A percentile compares a stretch with the other conserved stretches of the same genome.
Conservation (phyloP, 2,329 filamentous ascomycete genomes). For the Stachybotrys chlorohalonatus region DNA sequence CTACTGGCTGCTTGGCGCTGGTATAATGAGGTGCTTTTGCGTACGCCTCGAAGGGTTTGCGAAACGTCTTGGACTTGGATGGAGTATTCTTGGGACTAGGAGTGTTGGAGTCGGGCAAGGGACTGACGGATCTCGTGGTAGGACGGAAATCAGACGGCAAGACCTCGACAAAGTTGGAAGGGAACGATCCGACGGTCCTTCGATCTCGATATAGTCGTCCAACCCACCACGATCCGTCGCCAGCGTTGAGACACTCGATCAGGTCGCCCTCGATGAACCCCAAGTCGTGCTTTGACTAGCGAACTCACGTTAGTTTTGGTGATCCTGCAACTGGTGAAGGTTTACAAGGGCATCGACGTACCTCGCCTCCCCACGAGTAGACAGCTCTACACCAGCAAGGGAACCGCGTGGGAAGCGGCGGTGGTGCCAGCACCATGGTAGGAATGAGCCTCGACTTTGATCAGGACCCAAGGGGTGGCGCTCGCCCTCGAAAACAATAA, state of each 20-base stretch:
- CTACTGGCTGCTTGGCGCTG: slow-evolving; percentile 50
- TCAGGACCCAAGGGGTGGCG: background rate
- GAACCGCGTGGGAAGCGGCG: slow-evolving; percentile 64
- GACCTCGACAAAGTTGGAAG: slow-evolving; percentile 94
- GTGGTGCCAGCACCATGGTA: slow-evolving; percentile 45
- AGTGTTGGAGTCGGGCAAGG: slow-evolving; percentile 46
- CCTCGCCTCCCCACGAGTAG: slow-evolving; percentile 90
- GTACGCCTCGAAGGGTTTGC: slow-evolving; percentile 60
- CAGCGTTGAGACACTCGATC: slow-evolving; percentile 96
- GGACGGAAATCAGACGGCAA: slow-evolving; percentile 80
- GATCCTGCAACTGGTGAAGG: background rate
- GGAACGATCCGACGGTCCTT: slow-evolving; percentile 85
- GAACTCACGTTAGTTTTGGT: background rate
- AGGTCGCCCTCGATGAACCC: slow-evolving; percentile 96
- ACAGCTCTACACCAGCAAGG: slow-evolving; percentile 88
- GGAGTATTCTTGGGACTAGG: slow-evolving; percentile 45
- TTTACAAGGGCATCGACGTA: slow-evolving; percentile 16
- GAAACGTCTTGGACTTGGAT: slow-evolving; percentile 54
- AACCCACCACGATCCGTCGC: slow-evolving; percentile 98
- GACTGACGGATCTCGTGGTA: slow-evolving; percentile 50
- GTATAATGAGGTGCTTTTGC: slow-evolving; percentile 58
- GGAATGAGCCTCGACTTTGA: background rate
- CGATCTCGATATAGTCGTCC: slow-evolving; percentile 83
- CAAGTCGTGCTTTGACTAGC: slow-evolving; percentile 80
- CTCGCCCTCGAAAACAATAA: background rate